Evolutionary conservation across 768 basidiomycete species (phyloP).

Genomic region (Suillus fuscotomentosus): DNA sequence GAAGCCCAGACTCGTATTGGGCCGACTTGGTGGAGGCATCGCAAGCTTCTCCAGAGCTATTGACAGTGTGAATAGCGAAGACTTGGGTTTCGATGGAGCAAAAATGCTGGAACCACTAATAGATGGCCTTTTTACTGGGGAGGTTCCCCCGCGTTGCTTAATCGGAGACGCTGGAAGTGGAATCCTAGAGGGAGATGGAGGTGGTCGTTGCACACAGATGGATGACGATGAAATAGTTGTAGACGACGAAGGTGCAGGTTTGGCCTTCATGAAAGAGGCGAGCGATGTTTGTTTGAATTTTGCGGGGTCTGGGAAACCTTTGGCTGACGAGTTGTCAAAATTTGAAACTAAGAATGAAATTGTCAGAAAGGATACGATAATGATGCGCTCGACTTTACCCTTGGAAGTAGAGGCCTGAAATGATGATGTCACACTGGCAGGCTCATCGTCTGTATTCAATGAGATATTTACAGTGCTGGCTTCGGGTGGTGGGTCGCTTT

Average conservation of each 20-base stretch:
- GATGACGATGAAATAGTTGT: constrained; percentile 11
- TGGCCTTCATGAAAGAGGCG: constrained; percentile 19
- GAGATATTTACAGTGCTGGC: no score
- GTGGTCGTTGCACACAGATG: neutral
- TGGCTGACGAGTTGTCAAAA: constrained; percentile 13
- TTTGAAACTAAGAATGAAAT: constrained; percentile 3
- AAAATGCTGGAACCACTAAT: constrained; percentile 1
- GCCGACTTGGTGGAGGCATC: constrained; percentile 61
- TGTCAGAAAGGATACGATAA: neutral
- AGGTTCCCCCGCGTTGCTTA: constrained; percentile 12
- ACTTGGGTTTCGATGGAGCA: constrained; percentile 10
- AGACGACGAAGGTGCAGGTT: constrained; percentile 9
- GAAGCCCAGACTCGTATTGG: constrained; percentile 73
- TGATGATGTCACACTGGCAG: neutral
- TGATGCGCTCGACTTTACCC: neutral
- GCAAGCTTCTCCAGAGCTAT: constrained; percentile 70
- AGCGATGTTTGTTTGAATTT: constrained; percentile 28
- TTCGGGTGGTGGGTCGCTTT: neutral
- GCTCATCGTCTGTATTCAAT: neutral
- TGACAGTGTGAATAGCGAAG: constrained; percentile 63
- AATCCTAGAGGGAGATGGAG: constrained; percentile 28
- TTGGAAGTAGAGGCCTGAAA: neutral
- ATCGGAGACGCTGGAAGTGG: constrained; percentile 22
- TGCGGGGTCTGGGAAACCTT: constrained; percentile 9
- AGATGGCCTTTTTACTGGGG: constrained; percentile 7